A percentile compares a stretch with the other conserved stretches of the same genome.
phyloP scores from a whole-genome alignment of 225 moss, liverwort and hornwort species.

The Pleurozium schreberi region DNA sequence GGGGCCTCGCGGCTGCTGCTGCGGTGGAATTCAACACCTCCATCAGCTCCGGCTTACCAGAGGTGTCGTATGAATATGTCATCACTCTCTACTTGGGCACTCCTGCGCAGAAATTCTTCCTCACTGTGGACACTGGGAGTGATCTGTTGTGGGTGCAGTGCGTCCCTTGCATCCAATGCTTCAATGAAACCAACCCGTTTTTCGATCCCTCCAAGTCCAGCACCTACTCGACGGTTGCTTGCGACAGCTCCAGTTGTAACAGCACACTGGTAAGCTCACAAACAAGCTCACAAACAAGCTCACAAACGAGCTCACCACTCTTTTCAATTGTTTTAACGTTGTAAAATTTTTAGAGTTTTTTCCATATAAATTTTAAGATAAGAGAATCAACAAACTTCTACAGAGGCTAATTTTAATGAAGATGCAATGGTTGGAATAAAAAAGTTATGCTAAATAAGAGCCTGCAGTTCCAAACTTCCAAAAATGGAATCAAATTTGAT shows the following conservation, averaged over 20 bases:
- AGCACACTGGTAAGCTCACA: neutral
- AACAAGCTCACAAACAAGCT: neutral
- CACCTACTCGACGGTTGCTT: neutral
- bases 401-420: neutral
- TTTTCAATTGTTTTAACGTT: neutral
- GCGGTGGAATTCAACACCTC: neutral
- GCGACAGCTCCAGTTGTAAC: neutral
- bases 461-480: neutral
- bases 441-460: neutral
- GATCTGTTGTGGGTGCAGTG: constrained; percentile 7
- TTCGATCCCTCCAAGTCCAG: neutral
- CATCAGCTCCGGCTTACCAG: neutral
- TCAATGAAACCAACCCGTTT: neutral
- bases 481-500: neutral
- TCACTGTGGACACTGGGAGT: neutral
- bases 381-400: neutral
- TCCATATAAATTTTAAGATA: no score
- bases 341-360: no score
- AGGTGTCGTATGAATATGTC: neutral
- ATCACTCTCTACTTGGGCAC: constrained; percentile 7
- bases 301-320: neutral
- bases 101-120: neutral
- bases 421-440: neutral
- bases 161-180: neutral
- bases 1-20: neutral